Evolutionary conservation across 2,329 filamentous ascomycete species (phyloP), one percentile per base, ranked within the genome.

Genomic region (Drechslera avenae): DNA sequence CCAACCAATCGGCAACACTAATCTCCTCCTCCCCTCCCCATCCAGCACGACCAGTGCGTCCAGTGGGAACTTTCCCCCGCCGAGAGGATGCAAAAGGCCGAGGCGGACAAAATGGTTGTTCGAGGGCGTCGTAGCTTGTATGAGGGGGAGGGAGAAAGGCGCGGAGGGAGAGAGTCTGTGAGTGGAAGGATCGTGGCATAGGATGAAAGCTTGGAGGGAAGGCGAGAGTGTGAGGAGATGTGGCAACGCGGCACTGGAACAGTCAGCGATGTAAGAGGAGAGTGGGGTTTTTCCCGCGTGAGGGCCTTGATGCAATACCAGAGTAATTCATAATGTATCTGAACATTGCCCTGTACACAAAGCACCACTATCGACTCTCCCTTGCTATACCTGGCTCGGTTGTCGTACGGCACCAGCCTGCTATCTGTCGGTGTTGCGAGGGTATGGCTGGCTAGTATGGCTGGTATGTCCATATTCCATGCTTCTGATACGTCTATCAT

Each of bases 21-120:
- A 60, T 41, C 76, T 68, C 17, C 74, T 63, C 31, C 69, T 63
- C 1, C 69, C 69, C 10, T 59, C 59, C 4, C 53, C 55, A 52
- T 79, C 76, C 3, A 78, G 49, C 2, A 78, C 71, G 4, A 77
- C 75, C n/a, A 79, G 62, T 4, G 76, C 75, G 52, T 78, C 76
- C 9, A 79, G 59, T 2, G 74, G 74, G 17, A 69, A 63, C 36
- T 75, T 73, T 2, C 76, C 76, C 45, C 75, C 76, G 33, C 76
- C 76, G 3, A 78, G 66, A 2, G 76, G 76, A 52, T 79, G 76
- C 18, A 78, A 60, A 5, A 79, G 64, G 6, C 76, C 76, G 14
- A 79, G 56, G 13, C 68, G 62, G 43, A 75, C 59, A 49, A 75
- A 74, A 46, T 73, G 71, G 43, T 74, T 75, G 37, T 69, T 62